These are phyloP conservation scores for Colletotrichum tanaceti DNA, from an alignment of 2,329 filamentous ascomycete genomes.

Conservation along the genomic window DNA sequence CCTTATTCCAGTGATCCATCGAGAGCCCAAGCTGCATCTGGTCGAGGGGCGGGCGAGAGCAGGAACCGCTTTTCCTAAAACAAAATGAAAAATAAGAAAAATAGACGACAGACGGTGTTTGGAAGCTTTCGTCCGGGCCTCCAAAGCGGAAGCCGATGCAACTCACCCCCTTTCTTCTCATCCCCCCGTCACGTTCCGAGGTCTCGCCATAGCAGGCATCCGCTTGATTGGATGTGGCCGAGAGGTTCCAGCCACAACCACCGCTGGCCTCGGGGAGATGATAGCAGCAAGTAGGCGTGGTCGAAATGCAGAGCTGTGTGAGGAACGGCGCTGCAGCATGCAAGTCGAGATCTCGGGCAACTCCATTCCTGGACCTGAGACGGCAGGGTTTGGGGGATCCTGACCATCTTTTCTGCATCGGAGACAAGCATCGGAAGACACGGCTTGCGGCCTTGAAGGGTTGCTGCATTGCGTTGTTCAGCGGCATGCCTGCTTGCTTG, in stretches of 20 bases:
- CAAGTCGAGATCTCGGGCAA: conserved; percentile 6
- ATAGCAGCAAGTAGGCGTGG: background rate
- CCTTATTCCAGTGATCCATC: background rate
- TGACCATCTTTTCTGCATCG: background rate
- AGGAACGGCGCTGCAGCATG: conserved; percentile 19
- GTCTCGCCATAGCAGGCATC: background rate
- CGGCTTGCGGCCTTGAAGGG: background rate
- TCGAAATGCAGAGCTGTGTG: background rate
- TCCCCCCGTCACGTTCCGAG: background rate
- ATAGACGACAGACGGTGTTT: no score
- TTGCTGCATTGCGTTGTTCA: background rate
- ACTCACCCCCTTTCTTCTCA: background rate
- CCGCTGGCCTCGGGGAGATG: background rate
- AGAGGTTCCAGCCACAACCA: background rate
- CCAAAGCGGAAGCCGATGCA: background rate
- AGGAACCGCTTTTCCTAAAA: no score
- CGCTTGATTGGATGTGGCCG: background rate
- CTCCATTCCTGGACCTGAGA: conserved; percentile 15
- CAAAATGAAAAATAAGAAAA: no score
- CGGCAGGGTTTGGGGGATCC: background rate
- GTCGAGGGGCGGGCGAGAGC: no score
- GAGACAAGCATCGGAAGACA: background rate
- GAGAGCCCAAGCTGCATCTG: no score
- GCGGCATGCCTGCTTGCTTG: background rate
- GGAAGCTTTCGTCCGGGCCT: background rate